phyloP scores from a whole-genome alignment of 139 green algal species.

The Chlamydomonas sp. region DNA sequence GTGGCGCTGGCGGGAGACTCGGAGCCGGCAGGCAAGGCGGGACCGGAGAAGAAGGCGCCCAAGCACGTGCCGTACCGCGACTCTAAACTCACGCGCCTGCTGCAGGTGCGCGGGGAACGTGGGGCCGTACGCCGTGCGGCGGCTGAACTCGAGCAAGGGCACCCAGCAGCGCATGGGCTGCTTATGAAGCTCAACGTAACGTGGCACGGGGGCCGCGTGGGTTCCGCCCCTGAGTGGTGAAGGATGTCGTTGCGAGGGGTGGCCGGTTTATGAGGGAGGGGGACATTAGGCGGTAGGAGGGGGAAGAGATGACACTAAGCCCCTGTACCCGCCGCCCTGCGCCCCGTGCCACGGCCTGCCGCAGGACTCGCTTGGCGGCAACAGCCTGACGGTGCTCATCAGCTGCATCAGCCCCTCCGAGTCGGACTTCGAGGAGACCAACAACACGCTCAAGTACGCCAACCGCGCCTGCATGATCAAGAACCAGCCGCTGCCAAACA shows the following conservation, averaged over 20 bases:
- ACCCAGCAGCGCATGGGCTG: background rate
- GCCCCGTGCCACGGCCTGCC: no score
- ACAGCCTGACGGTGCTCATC: constrained; percentile 75
- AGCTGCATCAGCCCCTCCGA: constrained; percentile 71
- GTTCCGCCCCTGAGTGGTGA: no score
- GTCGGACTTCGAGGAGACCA: constrained; percentile 79
- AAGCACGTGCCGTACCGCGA: constrained; percentile 68
- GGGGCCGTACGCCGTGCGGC: no score
- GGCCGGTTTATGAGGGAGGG: no score
- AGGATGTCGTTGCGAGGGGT: no score
- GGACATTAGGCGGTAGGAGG: no score
- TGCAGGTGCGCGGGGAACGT: constrained; percentile 41
- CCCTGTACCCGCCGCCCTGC: no score
- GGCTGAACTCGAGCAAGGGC: background rate
- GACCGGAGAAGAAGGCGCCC: constrained; percentile 40
- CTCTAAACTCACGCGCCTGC: constrained; percentile 76
- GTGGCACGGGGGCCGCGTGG: no score
- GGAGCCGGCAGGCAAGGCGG: background rate
- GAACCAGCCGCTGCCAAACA: constrained; percentile 70
- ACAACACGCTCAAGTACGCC: constrained; percentile 77
- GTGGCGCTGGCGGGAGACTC: constrained; percentile 53
- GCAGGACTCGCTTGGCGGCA: constrained; percentile 80
- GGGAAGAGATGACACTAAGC: no score
- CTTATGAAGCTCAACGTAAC: no score
- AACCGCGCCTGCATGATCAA: constrained; percentile 71